Evolutionary conservation across 192 early-diverging fungal genomes (phyloP), one percentile per base, ranked within the genome.

Genomic region (Umbelopsis vinacea): DNA sequence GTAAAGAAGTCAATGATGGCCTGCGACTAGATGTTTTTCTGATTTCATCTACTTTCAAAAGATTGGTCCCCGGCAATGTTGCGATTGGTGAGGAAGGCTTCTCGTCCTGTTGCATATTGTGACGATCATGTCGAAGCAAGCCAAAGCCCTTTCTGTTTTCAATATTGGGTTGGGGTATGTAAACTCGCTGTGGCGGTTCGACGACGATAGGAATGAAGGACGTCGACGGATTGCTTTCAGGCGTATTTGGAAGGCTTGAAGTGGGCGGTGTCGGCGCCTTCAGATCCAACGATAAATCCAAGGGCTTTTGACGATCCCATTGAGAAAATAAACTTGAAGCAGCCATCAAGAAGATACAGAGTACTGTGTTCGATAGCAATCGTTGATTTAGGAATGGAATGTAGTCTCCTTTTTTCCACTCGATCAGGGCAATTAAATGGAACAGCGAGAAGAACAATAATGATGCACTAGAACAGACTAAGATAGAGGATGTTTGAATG

Each of bases 241-340:
- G 29, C 14, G 57, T 19, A 37, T 6, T 17, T 35, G 57, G 12
- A 43, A 0, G 40, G 11, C 40, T 43, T 43, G 40, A 43, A 40
- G n/a, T n/a, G n/a, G 3, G 38, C 6, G 24, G 2, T 37, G 33
- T 15, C 12, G 57, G 2, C 12, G 23, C 15, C 3, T 63, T 35
- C 57, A 63, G 26, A 29, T 63, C 57, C 29, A 63, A 63, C 29
- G 57, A 63, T n/a, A 63, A 14, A 63, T 63, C 57, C 2, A 63
- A 29, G 26, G 57, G 19, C 14, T 29, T 22, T 37, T 26, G 29
- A 37, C 15, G 19, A 19, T 63, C 57, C 57, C 57, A 63, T 26
- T 63, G 26, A 37, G 57, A 26, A 37, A 63, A 63, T 63, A 63
- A 35, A 37, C 57, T 63, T 14, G 57, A 37, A 6, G 57, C 57